Evolutionary conservation across 2,329 filamentous ascomycete genomes (phyloP), one percentile per base, ranked within the genome.

Genomic region (Fusarium odoratissimum): DNA sequence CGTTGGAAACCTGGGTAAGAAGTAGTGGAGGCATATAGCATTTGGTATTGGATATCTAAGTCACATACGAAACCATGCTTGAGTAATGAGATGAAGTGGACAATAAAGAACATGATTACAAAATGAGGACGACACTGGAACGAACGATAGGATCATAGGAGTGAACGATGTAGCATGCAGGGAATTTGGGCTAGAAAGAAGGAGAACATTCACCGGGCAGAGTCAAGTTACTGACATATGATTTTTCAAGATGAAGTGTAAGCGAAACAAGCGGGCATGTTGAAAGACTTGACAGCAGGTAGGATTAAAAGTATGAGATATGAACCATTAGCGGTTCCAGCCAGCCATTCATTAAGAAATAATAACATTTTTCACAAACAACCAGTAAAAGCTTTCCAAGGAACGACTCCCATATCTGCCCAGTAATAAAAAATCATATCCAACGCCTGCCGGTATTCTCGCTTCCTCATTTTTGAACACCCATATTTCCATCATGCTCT

Each of bases 1-100:
- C 5, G 88, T 91, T 12, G 89, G 88, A 14, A 88, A 85, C 72
- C 86, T 90, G 61, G 80, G 84, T 65, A 76, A 75, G 48, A 73
- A 75, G 69, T 66, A 64, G 52, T 55, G 51, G 40, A 35, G 25
- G 23, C n/a, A 28, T 17, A 33, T n/a, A 23, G 17, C 41, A 37
- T 17, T 60, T 49, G 56, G 23, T 42, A 25, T 49, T 57, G 52
- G 48, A 63, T 44, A 45, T 17, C 21, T 30, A n/a, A 30, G 49
- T 37, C 30, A 37, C 41, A n/a, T 33, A 33, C n/a, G n/a, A 40
- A 30, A 35, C 31, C 46, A 37, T 25, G 46, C 5, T 51, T 46
- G 21, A 38, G 28, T 41, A 35, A 28, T 11, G 21, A 30, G 28
- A 68, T 28, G 17, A 35, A 35, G 48, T 13, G 17, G 48, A 35